Evolutionary conservation across 257 asterid species (phyloP).

Genomic region (Fraxinus anomala): DNA sequence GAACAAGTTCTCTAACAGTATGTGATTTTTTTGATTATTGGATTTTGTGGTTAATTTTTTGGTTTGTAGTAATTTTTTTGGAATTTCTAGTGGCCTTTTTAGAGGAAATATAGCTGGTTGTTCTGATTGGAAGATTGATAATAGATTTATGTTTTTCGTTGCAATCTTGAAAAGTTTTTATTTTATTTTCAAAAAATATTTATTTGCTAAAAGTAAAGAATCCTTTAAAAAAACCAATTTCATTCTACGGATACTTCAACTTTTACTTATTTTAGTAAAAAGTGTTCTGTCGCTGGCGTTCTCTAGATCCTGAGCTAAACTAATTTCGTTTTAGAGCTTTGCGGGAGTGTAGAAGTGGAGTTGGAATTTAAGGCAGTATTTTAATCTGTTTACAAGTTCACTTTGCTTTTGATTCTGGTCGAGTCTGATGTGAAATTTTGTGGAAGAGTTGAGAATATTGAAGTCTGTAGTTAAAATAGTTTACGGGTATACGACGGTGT

Average conservation of each 20-base stretch:
- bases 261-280: not conserved
- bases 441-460: not conserved
- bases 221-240: not conserved
- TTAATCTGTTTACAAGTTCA: not conserved
- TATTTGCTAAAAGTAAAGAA: not conserved
- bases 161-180: not conserved
- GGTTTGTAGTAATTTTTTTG: not conserved
- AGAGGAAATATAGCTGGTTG: not conserved
- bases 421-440: constrained; percentile 12
- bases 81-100: not conserved
- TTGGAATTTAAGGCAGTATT: not conserved
- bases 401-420: constrained; percentile 11
- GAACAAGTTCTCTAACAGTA: constrained; percentile 49
- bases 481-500: not conserved
- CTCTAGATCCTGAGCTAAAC: constrained; percentile 3
- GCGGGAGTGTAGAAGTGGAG: not conserved
- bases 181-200: not conserved
- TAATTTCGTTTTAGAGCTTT: not conserved
- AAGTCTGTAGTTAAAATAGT: not conserved
- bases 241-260: not conserved
- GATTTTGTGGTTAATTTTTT: not conserved
- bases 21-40: not conserved
- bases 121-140: not conserved
- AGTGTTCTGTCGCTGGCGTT: not conserved
- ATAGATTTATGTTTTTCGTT: not conserved